Base-by-base conservation (phyloP, 2,329 filamentous ascomycete species). In the Aspergillus amoenus region DNA sequence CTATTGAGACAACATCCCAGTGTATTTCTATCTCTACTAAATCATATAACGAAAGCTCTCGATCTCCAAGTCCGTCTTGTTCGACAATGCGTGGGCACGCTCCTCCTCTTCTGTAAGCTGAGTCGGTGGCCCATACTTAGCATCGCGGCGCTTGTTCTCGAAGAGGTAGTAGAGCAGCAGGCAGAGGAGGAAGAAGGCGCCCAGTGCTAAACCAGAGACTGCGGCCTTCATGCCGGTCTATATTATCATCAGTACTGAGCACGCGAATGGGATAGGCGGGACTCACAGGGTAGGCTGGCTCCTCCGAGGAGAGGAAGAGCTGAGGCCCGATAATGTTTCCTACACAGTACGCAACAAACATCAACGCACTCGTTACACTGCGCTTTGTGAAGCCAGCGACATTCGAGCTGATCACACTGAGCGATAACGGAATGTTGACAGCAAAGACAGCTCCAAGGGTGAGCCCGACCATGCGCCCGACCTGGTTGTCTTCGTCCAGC, bases 301-400 rank as follows among this genome's bases (percentile, higher is more conserved):
- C 70, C 57, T 75, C 70, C 2, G 63, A 55, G 0, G 63, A 57
- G 12, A 70, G 45, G 49, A 72, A 73, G 42, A 73, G 69, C 40
- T 73, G 69, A 11, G 72, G 70, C 0, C 69, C 70, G 4, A 71
- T 63, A 32, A 74, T 73, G 40, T 73, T 73, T 4, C 69, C 70
- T 42, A 72, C 54, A 39, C 71, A 71, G 52, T 72, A 72, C 4
- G 68, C 81, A 0, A 78, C 77, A 55, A 84, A 84, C 17, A 84
- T 62, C 22, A 81, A 69, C 0, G 81, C 81, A 2, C 73, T 70
- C 4, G 71, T 68, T 1, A 67, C 67, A 43, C 68, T 71, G 27
- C 69, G 67, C 51, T 75, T 75, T 1, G 72, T 74, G 49, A 74
- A 71, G 0, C 72, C 72, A 4, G 71, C 70, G 3, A 73, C 67